Percentiles rank a stretch among this genome's conserved stretches.
These are phyloP conservation scores for Pythium rishiriense DNA, from an alignment of 352 stramenopile genomes.

Conservation along the genomic window DNA sequence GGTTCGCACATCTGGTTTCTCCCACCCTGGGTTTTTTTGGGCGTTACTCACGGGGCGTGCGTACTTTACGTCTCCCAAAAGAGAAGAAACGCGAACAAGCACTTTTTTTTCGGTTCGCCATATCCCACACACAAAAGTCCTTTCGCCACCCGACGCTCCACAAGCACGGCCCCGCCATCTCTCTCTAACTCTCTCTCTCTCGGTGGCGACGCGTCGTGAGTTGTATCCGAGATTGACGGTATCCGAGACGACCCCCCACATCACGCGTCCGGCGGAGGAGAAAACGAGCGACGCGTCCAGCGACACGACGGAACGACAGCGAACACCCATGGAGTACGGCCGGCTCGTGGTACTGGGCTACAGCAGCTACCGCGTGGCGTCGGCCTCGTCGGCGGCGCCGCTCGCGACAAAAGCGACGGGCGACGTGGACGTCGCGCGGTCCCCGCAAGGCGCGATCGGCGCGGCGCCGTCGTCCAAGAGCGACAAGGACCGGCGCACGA, in stretches of 20 bases:
- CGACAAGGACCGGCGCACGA: conserved; percentile 31
- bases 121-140: too few species aligned
- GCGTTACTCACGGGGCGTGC: not conserved
- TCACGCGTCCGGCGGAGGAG: not conserved
- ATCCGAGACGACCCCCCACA: too few species aligned
- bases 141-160: too few species aligned
- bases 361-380: conserved; percentile 79
- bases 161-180: too few species aligned
- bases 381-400: not conserved
- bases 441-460: conserved; percentile 12
- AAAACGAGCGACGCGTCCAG: conserved; percentile 4
- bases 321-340: conserved; percentile 64
- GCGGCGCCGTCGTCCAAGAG: not conserved
- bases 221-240: not conserved
- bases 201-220: too few species aligned
- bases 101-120: too few species aligned
- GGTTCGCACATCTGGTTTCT: not conserved
- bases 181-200: too few species aligned
- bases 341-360: conserved; percentile 84
- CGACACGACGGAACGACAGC: conserved; percentile 5
- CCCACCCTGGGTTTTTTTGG: not conserved
- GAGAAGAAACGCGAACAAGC: too few species aligned
- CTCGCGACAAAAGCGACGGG: not conserved
- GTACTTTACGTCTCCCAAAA: not conserved
- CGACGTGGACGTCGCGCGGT: not conserved